A percentile compares a stretch with the other conserved stretches of the same genome.
These are phyloP conservation scores for Boechera divaricarpa DNA, from an alignment of 345 rosid genomes.

Conservation along the genomic window DNA sequence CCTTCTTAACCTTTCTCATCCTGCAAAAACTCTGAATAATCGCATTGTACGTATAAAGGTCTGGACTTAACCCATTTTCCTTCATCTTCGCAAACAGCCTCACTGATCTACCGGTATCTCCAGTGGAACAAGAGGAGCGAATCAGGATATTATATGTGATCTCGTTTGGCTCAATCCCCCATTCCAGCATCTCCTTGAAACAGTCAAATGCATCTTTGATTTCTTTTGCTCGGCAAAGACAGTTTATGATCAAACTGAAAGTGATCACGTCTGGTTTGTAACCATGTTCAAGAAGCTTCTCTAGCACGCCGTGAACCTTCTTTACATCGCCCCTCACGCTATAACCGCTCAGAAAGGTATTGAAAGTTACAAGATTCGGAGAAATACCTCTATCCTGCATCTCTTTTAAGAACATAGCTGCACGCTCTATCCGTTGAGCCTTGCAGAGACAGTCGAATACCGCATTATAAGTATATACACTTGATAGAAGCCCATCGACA, in stretches of 20 bases:
- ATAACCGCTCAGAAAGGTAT: slow-evolving; percentile 71
- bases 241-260: slow-evolving; percentile 73
- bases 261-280: slow-evolving; percentile 78
- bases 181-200: slow-evolving; percentile 76
- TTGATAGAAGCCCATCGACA: slow-evolving; percentile 54
- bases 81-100: slow-evolving; percentile 66
- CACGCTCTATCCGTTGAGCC: slow-evolving; percentile 57
- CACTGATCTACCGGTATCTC: slow-evolving; percentile 63
- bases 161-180: slow-evolving; percentile 81
- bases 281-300: slow-evolving; percentile 63
- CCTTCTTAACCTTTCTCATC: slow-evolving; percentile 61
- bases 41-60: slow-evolving; percentile 65
- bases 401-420: slow-evolving; percentile 51
- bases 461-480: slow-evolving; percentile 69
- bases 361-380: slow-evolving; percentile 84
- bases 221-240: slow-evolving; percentile 68
- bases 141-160: slow-evolving; percentile 73
- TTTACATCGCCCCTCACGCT: slow-evolving; percentile 56
- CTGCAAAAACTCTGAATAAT: slow-evolving; percentile 68
- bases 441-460: slow-evolving; percentile 83
- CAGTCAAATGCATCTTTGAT: slow-evolving; percentile 82
- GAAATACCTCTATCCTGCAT: slow-evolving; percentile 60
- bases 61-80: slow-evolving; percentile 64
- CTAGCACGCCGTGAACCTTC: slow-evolving; percentile 52
- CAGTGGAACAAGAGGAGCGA: slow-evolving; percentile 57